Evolutionary conservation across 345 rosid genomes (phyloP), one percentile per base, ranked within the genome.

Genomic region (Lenwebbia sp.): DNA sequence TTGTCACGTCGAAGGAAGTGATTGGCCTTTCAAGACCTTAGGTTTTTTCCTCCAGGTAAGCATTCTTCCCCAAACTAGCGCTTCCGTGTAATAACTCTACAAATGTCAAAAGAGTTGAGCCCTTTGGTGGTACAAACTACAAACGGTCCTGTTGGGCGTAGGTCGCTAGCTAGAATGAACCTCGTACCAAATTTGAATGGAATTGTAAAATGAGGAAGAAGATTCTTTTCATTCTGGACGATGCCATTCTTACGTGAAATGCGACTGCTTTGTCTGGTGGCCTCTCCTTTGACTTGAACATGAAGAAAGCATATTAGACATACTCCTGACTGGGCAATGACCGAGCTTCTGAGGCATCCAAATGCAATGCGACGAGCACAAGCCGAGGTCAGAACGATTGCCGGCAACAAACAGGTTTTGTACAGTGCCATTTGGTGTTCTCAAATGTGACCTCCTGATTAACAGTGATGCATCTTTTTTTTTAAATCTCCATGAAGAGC

Each of bases 261-360:
- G 78, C 78, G 78, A 65, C 78, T 65, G 44, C 47, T 33, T 33
- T 19, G 78, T 37, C 1, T 9, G 78, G 78, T 19, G 13, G 47
- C 78, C 22, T 70, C 47, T 70, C 78, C 47, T 70, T 33, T 70
- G 78, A 70, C 25, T 17, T 17, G 78, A 33, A 10, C 78, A 70
- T 70, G 47, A 33, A 70, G 23, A 33, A 33, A 65, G 76, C 76
- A 33, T 17, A 65, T 65, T 65, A 65, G 6, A 70, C 13, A 33
- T 4, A 37, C 11, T 2, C 13, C 51, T 49, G 51, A 49, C 9
- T 91, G 93, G 93, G 89, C 82, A 49, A 90, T 89, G 89, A 92
- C 95, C 5, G 92, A 91, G 87, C 92, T 93, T 7, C 86, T 85
- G n/a, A 84, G n/a, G 89, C 90, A 92, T 83, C 91, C 85, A 5